phyloP scores from a whole-genome alignment of 2,329 filamentous ascomycete species.

The Aspergillus vadensis region DNA sequence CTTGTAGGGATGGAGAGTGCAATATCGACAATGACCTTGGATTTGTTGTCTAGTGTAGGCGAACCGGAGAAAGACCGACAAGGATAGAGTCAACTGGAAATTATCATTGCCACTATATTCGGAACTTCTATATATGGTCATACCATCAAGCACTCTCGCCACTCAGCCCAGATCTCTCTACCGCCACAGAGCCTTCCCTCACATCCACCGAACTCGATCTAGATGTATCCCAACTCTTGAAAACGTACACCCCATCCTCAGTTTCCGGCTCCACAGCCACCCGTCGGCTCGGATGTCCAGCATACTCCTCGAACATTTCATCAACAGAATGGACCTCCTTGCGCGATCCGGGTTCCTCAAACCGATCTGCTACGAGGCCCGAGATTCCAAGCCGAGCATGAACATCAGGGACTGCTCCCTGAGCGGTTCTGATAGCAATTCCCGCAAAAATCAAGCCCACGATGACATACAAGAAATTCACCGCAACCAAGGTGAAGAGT shows the following conservation, averaged over 20 bases:
- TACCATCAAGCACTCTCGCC: no score
- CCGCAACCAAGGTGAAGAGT: slow-evolving; percentile 1
- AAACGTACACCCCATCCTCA: neutral
- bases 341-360: neutral
- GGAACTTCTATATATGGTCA: no score
- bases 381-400: slow-evolving; percentile 4
- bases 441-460: neutral
- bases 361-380: slow-evolving; percentile 1
- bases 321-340: neutral
- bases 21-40: no score
- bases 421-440: neutral
- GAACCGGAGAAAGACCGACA: no score
- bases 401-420: neutral
- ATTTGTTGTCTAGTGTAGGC: no score
- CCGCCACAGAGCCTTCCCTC: neutral
- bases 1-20: no score
- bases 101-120: no score
- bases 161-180: neutral
- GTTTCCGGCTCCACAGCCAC: neutral
- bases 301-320: slow-evolving; percentile 3
- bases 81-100: no score
- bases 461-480: slow-evolving; percentile 2
- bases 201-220: neutral
- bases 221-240: neutral
- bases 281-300: neutral